Evolutionary conservation across 2,329 filamentous ascomycete species (phyloP), one percentile per base, ranked within the genome.

Genomic region (Cryoendolithus antarcticus): DNA sequence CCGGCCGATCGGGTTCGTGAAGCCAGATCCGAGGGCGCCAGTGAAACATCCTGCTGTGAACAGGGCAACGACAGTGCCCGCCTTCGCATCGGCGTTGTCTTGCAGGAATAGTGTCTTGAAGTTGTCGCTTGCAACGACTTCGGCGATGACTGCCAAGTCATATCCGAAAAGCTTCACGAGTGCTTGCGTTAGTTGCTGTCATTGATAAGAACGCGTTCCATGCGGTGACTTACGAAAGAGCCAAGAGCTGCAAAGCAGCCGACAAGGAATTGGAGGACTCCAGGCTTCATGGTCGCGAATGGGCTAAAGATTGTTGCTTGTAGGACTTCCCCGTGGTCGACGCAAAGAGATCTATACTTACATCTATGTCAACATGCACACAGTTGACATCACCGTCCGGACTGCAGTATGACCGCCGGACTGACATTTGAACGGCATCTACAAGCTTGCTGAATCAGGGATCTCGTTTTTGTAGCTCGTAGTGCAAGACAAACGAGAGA

Each of bases 1-100:
- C 52, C 80, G 76, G 49, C 83, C 83, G 39, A 82, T 74, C 57
- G 65, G 71, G 59, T 88, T 82, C 47, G 82, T 74, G 46, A 86
- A 59, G 66, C 82, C 82, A 37, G 79, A 48, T 6, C 41, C 27
- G 28, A 50, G 43, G 9, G 49, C 49, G 6, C 49, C 49, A 12
- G 37, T 40, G 45, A 52, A 52, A 30, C 45, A 48, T 11, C 49
- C 48, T 6, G 34, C 48, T 3, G 48, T 50, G 35, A 50, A 49
- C 5, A 50, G 40, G 6, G 48, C 46, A 9, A 50, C 48, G 21
- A 50, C 48, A 4, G 48, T 49, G 5, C 48, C 48, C 6, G 44
- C 45, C 13, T 46, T 44, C 19, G 48, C 34, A 24, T 45, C 43
- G 11, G 39, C 41, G 38, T 45, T 34, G 29, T 24, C 40, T 29